Evolutionary conservation across 768 basidiomycete genomes (phyloP).

Genomic region (Tremella mesenterica): DNA sequence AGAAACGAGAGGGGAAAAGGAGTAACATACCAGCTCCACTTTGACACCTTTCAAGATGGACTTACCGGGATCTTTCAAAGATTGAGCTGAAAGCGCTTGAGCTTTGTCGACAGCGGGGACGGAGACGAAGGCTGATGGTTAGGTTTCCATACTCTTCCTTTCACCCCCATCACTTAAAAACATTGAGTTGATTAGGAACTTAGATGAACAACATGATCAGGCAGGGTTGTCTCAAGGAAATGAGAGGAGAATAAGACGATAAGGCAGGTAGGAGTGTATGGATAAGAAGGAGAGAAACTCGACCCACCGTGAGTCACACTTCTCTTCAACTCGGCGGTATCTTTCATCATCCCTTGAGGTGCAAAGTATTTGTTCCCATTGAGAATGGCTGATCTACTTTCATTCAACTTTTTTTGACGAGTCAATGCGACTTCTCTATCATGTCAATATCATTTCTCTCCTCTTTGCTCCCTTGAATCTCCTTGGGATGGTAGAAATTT

Average conservation of each 20-base stretch:
- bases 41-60: not conserved
- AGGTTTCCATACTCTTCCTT: not conserved
- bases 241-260: too few species aligned
- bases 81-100: not conserved
- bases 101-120: not conserved
- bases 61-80: not conserved
- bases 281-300: not conserved
- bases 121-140: slow-evolving; percentile 1
- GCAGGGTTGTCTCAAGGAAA: too few species aligned
- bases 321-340: not conserved
- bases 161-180: not conserved
- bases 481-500: not conserved
- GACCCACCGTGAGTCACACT: not conserved
- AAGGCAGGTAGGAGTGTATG: not conserved
- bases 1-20: too few species aligned
- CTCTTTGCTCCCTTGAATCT: too few species aligned
- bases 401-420: not conserved
- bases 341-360: not conserved
- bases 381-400: not conserved
- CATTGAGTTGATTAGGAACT: too few species aligned
- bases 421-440: not conserved
- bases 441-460: not conserved
- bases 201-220: too few species aligned
- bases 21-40: too few species aligned
- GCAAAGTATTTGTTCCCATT: too few species aligned